Evolutionary conservation across 2,329 filamentous ascomycete genomes (phyloP), one percentile per base, ranked within the genome.

Genomic region (Colletotrichum sp.): DNA sequence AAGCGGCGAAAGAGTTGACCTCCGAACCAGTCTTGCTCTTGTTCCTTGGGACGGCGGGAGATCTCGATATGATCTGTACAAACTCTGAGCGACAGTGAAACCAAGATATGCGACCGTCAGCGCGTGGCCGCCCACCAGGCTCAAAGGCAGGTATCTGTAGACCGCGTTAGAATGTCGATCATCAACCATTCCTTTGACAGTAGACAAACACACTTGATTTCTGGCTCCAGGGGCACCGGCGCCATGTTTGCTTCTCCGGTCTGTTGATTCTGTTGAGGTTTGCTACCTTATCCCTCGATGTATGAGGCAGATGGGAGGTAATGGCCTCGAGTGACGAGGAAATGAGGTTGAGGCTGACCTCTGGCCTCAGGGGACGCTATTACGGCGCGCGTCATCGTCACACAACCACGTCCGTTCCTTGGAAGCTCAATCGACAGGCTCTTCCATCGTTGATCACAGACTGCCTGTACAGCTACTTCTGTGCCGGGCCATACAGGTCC

Each of bases 41-140:
- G 84, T 85, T n/a, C 82, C 81, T 75, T 85, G 83, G 5, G 84
- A 82, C 12, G 84, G 83, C 22, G 81, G 80, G 39, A 86, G 79
- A 34, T 78, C 70, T 9, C 71, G 78, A 70, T 81, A 80, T 9
- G 81, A 79, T 39, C 71, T 76, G 70, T 79, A 77, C 57, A 82
- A 79, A 76, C 80, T 78, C 49, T 78, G 76, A 15, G 61, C 78
- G 30, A 81, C 79, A 69, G 77, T 71, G 36, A 78, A 69, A 27
- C 75, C 77, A 19, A 81, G 69, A 66, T 72, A 78, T 34, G 72
- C 69, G 6, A 78, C 72, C 30, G 76, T 68, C 7, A 78, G 9
- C 15, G 78, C 65, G 68, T 82, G 81, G 44, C 76, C 76, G n/a
- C 69, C 79, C 6, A 77, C 77, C 30, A 71, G 32, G 49, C 65